phyloP scores from a whole-genome alignment of 2,329 filamentous ascomycete species.

The Colletotrichum incanum region DNA sequence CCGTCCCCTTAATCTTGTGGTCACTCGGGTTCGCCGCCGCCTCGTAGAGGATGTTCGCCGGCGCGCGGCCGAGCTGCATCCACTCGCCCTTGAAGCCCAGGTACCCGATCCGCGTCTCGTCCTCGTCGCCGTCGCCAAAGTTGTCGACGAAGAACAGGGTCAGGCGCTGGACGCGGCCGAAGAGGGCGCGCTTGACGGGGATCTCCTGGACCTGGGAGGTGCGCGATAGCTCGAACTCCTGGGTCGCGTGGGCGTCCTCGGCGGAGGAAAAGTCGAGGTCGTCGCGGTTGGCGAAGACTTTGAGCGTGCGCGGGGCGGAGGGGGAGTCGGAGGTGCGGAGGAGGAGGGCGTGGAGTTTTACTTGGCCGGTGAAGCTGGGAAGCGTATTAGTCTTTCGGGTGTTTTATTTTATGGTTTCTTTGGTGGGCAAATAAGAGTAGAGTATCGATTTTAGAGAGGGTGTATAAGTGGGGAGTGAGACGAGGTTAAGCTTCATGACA shows the following conservation, averaged over 20 bases:
- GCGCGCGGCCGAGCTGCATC: constrained; percentile 85
- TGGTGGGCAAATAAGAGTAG: too few relatives aligned
- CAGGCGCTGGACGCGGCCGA: constrained; percentile 87
- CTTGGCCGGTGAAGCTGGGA: constrained; percentile 88
- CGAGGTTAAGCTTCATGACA: background rate
- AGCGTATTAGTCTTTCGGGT: constrained; percentile 1
- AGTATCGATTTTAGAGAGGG: background rate
- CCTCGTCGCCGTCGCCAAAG: constrained; percentile 84
- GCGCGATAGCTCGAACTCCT: constrained; percentile 83
- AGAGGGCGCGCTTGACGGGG: constrained; percentile 88
- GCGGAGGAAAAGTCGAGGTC: constrained; percentile 89
- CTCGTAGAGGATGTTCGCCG: constrained; percentile 91
- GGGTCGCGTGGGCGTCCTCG: constrained; percentile 78
- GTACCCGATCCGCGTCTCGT: constrained; percentile 85
- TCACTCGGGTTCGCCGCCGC: constrained; percentile 92
- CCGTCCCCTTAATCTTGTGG: constrained; percentile 78
- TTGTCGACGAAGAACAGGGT: constrained; percentile 94
- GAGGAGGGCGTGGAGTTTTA: constrained; percentile 92
- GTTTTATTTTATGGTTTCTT: too few relatives aligned
- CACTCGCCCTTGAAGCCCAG: constrained; percentile 81
- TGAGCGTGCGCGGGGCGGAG: constrained; percentile 85
- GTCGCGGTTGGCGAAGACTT: constrained; percentile 89
- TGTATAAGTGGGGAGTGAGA: background rate
- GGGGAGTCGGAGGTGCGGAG: constrained; percentile 82
- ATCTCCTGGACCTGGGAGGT: constrained; percentile 89